Evolutionary conservation across 768 basidiomycete species (phyloP), one percentile per base, ranked within the genome.

Genomic region (Tephrocybe rancida): DNA sequence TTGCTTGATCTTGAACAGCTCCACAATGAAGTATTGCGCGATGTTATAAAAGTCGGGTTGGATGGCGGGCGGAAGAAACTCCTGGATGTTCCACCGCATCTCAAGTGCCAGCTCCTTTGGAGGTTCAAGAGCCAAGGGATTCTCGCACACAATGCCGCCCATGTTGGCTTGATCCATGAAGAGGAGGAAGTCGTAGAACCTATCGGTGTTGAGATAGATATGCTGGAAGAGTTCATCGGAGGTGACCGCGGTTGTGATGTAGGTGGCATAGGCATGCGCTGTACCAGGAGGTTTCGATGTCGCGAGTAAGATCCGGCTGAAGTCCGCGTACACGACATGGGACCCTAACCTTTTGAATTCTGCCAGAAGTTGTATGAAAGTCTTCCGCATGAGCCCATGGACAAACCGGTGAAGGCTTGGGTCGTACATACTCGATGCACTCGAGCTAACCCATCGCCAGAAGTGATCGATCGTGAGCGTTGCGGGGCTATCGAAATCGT

Each of bases 101-200:
- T 89, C 86, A 43, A 93, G 73, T 2, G 81, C 74, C 21, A 95
- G 76, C 22, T 88, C 82, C 49, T 87, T 81, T 0, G 88, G 83
- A 19, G 83, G 78, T 32, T 90, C 86, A 22, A 84, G 64, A 5
- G 88, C 87, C 18, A 84, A 65, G 0, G 92, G 88, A 58, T 94
- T 78, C 62, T 88, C 83, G 63, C 91, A 94, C n/a, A 93, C 81
- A 50, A 98, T 80, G 1, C 92, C 95, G 16, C 89, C 92, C 66
- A 88, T 84, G 68, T 98, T 99, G 25, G 93, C 92, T 11, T 86
- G 79, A 70, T 99, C 97, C 94, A 98, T 94, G 80, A 92, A 96
- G 24, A 98, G 74, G 8, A 98, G 73, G 65, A 91, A 93, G 72
- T 98, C 94, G 73, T 95, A 99, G 73, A 89, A 97, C 4, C 88